These are phyloP conservation scores for Fusarium circinatum DNA, from an alignment of 2,329 filamentous ascomycete genomes.

Conservation along the genomic window DNA sequence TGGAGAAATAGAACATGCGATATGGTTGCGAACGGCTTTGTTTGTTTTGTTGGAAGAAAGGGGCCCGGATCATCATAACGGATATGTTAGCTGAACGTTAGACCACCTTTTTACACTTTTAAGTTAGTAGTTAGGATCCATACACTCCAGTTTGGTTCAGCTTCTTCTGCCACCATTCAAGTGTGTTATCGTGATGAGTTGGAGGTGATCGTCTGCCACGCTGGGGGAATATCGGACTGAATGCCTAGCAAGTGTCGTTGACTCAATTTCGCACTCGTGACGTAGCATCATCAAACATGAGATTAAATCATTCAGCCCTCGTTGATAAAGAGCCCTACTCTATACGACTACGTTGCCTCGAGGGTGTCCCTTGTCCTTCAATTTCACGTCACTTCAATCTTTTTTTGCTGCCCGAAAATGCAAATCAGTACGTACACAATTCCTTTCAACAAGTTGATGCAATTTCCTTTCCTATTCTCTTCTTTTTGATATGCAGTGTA, in stretches of 20 bases:
- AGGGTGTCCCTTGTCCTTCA: background rate
- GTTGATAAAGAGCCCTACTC: slow-evolving; percentile 14
- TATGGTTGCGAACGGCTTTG: slow-evolving; percentile 42
- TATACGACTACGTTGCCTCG: slow-evolving; percentile 4
- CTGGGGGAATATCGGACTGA: background rate
- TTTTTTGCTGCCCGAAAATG: slow-evolving; percentile 24
- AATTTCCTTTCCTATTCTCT: slow-evolving; percentile 19
- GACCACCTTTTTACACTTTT: slow-evolving; percentile 44
- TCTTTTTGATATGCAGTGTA: slow-evolving; percentile 5
- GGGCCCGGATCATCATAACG: slow-evolving; percentile 44
- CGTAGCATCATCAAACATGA: background rate
- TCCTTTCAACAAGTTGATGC: slow-evolving; percentile 15
- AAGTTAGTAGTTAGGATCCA: slow-evolving; percentile 43
- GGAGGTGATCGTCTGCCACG: background rate
- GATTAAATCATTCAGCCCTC: slow-evolving; percentile 1
- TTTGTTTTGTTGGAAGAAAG: slow-evolving; percentile 37
- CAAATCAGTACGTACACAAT: slow-evolving; percentile 16
- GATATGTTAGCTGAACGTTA: slow-evolving; percentile 46
- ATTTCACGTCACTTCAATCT: slow-evolving; percentile 8
- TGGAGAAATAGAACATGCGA: slow-evolving; percentile 36
- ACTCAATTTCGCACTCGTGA: background rate
- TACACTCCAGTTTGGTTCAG: slow-evolving; percentile 41
- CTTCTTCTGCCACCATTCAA: background rate
- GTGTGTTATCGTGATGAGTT: background rate
- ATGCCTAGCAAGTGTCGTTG: background rate